These are phyloP conservation scores for Myxozyma neglecta DNA, from an alignment of 805 yeast species.

Conservation along the genomic window DNA sequence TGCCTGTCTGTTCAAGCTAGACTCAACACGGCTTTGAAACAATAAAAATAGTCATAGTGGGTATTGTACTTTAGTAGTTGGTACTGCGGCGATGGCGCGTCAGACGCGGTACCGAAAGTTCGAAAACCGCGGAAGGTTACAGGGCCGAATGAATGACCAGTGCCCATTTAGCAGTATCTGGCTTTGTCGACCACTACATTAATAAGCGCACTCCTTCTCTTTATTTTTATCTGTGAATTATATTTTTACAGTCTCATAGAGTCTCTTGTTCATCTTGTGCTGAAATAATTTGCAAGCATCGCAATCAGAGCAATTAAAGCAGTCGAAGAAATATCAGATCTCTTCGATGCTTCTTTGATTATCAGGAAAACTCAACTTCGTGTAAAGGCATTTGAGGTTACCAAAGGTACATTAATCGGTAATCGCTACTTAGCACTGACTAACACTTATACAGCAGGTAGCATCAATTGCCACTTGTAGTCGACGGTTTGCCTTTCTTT, in stretches of 20 bases:
- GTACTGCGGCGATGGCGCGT: neutral
- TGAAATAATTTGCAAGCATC: neutral
- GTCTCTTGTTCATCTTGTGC: neutral
- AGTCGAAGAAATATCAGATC: neutral
- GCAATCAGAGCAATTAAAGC: neutral
- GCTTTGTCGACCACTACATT: neutral
- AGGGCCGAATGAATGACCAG: neutral
- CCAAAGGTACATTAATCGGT: neutral
- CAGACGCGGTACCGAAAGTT: constrained; percentile 2
- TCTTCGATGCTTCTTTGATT: constrained; percentile 1
- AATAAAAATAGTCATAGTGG: neutral
- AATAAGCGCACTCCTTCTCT: neutral
- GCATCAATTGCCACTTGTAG: neutral
- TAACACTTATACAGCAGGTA: neutral
- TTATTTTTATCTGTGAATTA: neutral
- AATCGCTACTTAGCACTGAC: neutral
- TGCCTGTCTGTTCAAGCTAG: too few relatives aligned
- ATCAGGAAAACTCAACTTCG: neutral
- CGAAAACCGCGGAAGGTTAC: constrained; percentile 13
- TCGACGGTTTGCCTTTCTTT: constrained; percentile 3
- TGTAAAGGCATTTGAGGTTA: neutral
- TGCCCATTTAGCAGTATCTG: neutral
- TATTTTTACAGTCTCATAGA: neutral
- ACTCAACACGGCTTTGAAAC: neutral
- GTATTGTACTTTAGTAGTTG: neutral